Percentiles rank a stretch among this genome's conserved stretches.
These are phyloP conservation scores for Phytophthora gonapodyides DNA, from an alignment of 352 stramenopile species.

Conservation along the genomic window DNA sequence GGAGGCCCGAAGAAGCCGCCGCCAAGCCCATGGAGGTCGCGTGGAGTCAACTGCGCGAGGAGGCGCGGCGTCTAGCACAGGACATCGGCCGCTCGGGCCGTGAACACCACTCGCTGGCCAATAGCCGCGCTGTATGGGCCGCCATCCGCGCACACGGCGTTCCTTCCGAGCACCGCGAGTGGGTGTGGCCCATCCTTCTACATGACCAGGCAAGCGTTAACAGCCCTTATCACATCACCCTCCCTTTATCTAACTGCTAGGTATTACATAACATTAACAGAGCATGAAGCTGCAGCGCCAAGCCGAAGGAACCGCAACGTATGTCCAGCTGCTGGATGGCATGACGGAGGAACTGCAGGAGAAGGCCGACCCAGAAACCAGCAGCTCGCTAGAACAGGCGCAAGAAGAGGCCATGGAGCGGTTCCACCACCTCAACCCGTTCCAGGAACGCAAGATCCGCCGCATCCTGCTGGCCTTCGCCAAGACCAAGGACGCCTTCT, in stretches of 20 bases:
- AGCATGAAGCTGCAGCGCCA: slow-evolving; percentile 65
- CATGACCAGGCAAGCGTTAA: slow-evolving; percentile 47
- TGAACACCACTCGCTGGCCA: slow-evolving; percentile 70
- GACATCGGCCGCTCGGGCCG: slow-evolving; percentile 66
- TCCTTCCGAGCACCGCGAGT: slow-evolving; percentile 72
- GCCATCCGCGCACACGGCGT: slow-evolving; percentile 62
- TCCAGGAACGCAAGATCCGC: slow-evolving; percentile 86
- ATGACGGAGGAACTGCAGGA: slow-evolving; percentile 40
- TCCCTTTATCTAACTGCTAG: too few relatives aligned
- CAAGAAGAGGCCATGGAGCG: slow-evolving; percentile 82
- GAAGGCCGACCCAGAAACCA: slow-evolving; percentile 29
- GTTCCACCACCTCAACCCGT: slow-evolving; percentile 78
- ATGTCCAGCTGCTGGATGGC: slow-evolving; percentile 56
- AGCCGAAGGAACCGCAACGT: slow-evolving; percentile 46
- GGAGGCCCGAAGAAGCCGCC: background rate
- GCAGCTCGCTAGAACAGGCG: slow-evolving; percentile 60
- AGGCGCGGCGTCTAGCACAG: slow-evolving; percentile 49
- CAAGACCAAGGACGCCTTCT: slow-evolving; percentile 79
- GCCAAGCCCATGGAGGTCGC: slow-evolving; percentile 41
- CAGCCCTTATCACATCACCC: too few relatives aligned
- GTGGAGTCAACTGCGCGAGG: slow-evolving; percentile 71
- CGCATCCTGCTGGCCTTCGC: slow-evolving; percentile 76
- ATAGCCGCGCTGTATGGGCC: slow-evolving; percentile 48
- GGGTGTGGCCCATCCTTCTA: slow-evolving; percentile 77
- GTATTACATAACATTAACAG: slow-evolving; percentile 20